Conservation (phyloP, 1,139 yeast genomes). For the Groenewaldozyma sp. region DNA sequence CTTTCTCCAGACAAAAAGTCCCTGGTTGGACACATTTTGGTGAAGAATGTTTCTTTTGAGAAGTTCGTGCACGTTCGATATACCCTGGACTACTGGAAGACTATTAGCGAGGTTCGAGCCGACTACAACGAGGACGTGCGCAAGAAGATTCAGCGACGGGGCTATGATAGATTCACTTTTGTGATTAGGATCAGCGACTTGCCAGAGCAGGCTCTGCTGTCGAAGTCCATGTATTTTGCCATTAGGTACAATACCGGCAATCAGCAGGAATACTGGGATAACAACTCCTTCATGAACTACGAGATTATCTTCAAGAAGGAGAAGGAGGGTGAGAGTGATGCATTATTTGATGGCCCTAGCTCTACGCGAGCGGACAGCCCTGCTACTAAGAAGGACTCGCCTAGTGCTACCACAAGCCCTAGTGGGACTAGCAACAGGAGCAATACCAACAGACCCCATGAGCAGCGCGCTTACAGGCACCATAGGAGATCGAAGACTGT, state of each 20-base stretch:
- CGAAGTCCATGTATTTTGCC: constrained; percentile 41
- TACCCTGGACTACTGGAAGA: constrained; percentile 63
- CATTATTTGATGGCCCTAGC: not conserved
- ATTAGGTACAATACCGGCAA: constrained; percentile 46
- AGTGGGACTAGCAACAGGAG: not conserved
- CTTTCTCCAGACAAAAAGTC: constrained; percentile 47
- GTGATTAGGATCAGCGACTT: constrained; percentile 33
- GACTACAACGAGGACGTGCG: constrained; percentile 54
- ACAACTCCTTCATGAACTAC: constrained; percentile 54
- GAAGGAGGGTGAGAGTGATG: constrained; percentile 4
- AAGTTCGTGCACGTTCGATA: constrained; percentile 57
- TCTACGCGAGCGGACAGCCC: too few species aligned
- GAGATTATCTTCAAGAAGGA: constrained; percentile 36
- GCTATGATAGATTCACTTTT: constrained; percentile 39
- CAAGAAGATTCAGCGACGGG: constrained; percentile 28
- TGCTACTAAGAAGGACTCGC: too few species aligned
- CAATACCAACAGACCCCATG: not conserved
- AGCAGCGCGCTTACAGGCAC: not conserved
- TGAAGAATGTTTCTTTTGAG: constrained; percentile 55
- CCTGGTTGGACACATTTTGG: constrained; percentile 68
- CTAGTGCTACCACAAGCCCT: constrained; percentile 6
- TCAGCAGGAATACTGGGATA: constrained; percentile 66
- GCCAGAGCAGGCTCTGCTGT: constrained; percentile 26
- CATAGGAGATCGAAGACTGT: constrained; percentile 12
- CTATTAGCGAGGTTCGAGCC: constrained; percentile 62